These are phyloP conservation scores for Vitis hybrid DNA, from an alignment of 177 flowering plant species.

Conservation along the genomic window DNA sequence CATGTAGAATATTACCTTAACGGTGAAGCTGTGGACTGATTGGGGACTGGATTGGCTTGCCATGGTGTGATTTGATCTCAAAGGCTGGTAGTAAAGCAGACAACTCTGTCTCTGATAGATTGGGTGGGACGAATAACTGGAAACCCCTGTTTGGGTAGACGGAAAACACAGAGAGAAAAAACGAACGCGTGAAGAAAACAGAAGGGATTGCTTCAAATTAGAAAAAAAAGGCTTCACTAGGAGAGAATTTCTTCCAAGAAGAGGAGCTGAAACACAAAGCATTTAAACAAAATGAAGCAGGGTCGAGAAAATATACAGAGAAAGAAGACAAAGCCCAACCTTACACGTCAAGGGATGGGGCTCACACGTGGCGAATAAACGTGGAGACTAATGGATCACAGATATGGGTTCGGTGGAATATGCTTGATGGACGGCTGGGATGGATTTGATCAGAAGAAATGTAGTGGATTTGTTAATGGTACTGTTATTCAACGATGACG, in stretches of 20 bases:
- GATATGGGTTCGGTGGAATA: too few species aligned
- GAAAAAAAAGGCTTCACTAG: neutral
- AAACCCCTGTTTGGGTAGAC: neutral
- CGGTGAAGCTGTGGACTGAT: constrained; percentile 42
- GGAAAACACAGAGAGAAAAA: neutral
- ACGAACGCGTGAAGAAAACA: neutral
- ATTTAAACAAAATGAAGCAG: neutral
- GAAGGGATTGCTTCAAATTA: constrained; percentile 16
- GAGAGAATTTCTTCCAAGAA: neutral
- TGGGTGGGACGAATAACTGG: neutral
- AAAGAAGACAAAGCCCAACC: neutral
- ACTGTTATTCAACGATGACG: too few species aligned
- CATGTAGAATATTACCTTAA: constrained; percentile 28
- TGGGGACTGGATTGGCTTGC: constrained; percentile 24
- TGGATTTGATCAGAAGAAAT: neutral
- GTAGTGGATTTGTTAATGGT: neutral
- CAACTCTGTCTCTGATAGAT: neutral
- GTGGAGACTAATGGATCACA: too few species aligned
- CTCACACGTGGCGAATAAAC: too few species aligned
- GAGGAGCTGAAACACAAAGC: constrained; percentile 13
- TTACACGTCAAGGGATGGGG: too few species aligned
- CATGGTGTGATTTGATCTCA: constrained; percentile 30
- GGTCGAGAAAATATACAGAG: neutral
- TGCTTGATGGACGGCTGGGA: neutral
- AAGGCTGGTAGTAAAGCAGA: neutral